These are phyloP conservation scores for Chytriomyces confervae DNA, from an alignment of 192 early-diverging fungal species.

Conservation along the genomic window DNA sequence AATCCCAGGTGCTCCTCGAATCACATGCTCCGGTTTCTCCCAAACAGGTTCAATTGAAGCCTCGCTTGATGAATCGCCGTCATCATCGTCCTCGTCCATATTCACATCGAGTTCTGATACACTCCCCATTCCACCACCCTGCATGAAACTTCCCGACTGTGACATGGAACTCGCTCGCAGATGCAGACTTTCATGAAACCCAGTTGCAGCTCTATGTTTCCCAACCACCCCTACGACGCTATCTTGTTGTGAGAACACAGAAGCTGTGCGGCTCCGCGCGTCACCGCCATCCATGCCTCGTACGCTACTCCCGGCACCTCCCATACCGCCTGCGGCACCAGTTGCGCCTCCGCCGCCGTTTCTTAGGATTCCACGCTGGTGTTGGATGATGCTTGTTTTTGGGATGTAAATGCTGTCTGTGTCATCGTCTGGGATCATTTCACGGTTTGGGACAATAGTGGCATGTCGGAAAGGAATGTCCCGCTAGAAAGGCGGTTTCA, in stretches of 20 bases:
- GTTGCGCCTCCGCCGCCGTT: too few relatives aligned
- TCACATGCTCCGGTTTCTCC: constrained; percentile 43
- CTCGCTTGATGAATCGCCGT: constrained; percentile 31
- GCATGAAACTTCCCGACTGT: not conserved
- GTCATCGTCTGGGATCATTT: constrained; percentile 50
- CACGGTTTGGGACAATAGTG: constrained; percentile 41
- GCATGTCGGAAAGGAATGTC: constrained; percentile 69
- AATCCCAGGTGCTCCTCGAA: constrained; percentile 51
- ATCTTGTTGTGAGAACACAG: not conserved
- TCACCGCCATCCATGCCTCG: not conserved
- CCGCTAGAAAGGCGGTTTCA: constrained; percentile 43
- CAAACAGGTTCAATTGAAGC: constrained; percentile 47
- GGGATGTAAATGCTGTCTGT: constrained; percentile 42
- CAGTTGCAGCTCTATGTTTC: too few relatives aligned
- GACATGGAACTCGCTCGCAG: too few relatives aligned
- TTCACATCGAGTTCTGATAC: constrained; percentile 2
- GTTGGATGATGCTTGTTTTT: constrained; percentile 33
- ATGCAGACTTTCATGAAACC: too few relatives aligned
- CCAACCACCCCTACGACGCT: too few relatives aligned
- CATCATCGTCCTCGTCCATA: constrained; percentile 12
- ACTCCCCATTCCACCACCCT: not conserved
- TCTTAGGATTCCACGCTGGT: not conserved
- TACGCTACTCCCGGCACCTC: not conserved
- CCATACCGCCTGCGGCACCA: too few relatives aligned
- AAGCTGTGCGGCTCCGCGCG: not conserved